Base-by-base conservation (phyloP, 2,329 filamentous ascomycete species). In the Aureobasidium lini region DNA sequence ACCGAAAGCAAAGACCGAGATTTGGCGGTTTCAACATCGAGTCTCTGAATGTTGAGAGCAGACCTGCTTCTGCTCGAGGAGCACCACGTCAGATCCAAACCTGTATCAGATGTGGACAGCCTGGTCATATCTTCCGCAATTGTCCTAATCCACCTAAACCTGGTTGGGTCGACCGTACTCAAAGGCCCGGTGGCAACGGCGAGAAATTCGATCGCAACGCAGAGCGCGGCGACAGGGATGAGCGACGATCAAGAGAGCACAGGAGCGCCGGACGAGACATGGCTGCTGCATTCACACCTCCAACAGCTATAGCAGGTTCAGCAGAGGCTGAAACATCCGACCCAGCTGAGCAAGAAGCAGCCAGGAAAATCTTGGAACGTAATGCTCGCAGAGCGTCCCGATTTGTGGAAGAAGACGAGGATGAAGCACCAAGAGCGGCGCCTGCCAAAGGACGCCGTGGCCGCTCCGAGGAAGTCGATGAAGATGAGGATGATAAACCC, bases 391-490 rank as follows among this genome's bases (percentile, higher is more conserved):
- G 60, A 13, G 54, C 47, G 32, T 43, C 57, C 36, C 49, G 49
- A 10, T 46, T 61, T 16, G 62, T 58, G 16, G 49, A 62, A 32
- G 44, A 60, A 11, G 48, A 61, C 16, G 48, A 52, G n/a, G 34
- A 42, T 7, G 60, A 59, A 28, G 47, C 29, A 15, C 16, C 28
- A 13, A 48, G 11, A 13, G 10, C 47, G 3, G 18, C 16, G 23
- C 39, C 39, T 9, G 15, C 16, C 15, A 66, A 66, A 40, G 64
- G 65, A 31, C 66, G 68, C 13, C 60, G 63, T 29, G 57, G 46
- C 15, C 63, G 64, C 7, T 56, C 23, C 10, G 48, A 59, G 10
- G 42, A 44, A 28, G 60, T 62, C 8, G 59, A 62, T 34, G 62
- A 64, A 7, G 61, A 56, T 8, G 62, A 64, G 4, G 52, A 60